Conservation (phyloP, 2,329 filamentous ascomycete genomes). For the Escovopsis weberi region DNA sequence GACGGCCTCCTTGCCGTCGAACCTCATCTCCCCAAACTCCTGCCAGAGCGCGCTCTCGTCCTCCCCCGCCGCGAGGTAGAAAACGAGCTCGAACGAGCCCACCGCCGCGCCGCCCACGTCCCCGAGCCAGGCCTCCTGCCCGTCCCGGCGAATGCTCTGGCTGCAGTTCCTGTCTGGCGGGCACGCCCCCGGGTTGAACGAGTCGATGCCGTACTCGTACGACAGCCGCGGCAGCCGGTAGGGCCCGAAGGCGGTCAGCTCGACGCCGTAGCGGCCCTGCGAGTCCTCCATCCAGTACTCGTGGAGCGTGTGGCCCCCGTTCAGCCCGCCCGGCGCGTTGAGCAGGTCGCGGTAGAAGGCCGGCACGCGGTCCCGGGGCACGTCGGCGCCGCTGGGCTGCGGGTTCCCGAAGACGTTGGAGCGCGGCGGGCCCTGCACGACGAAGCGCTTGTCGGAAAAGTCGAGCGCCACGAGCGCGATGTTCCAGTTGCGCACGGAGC, state of each 20-base stretch:
- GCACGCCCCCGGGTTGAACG: conserved; percentile 33
- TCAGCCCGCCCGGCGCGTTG: conserved; percentile 33
- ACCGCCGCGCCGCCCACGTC: conserved; percentile 37
- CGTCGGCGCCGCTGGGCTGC: conserved; percentile 24
- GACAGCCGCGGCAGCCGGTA: conserved; percentile 32
- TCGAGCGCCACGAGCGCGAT: conserved; percentile 39
- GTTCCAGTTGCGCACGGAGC: conserved; percentile 37
- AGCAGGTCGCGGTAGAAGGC: conserved; percentile 35
- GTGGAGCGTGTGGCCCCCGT: conserved; percentile 36
- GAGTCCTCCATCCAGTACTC: conserved; percentile 46
- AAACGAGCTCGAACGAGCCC: conserved; percentile 33
- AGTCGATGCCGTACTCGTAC: conserved; percentile 36
- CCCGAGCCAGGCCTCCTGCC: conserved; percentile 31
- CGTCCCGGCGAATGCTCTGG: conserved; percentile 33
- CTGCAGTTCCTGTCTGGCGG: conserved; percentile 27
- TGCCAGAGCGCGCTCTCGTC: conserved; percentile 42
- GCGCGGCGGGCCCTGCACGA: conserved; percentile 28
- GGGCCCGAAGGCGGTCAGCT: conserved; percentile 36
- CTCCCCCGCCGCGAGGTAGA: conserved; percentile 39
- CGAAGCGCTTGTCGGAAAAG: conserved; percentile 34
- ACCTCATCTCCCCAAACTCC: conserved; percentile 41
- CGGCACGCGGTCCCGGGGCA: conserved; percentile 31
- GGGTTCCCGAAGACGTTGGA: conserved; percentile 38
- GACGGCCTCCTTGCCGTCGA: conserved; percentile 30
- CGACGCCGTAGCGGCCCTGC: conserved; percentile 35